A percentile compares a stretch with the other conserved stretches of the same genome.
These are phyloP conservation scores for Gymnopus androsaceus DNA, from an alignment of 1,284 basidiomycete species.

Conservation along the genomic window DNA sequence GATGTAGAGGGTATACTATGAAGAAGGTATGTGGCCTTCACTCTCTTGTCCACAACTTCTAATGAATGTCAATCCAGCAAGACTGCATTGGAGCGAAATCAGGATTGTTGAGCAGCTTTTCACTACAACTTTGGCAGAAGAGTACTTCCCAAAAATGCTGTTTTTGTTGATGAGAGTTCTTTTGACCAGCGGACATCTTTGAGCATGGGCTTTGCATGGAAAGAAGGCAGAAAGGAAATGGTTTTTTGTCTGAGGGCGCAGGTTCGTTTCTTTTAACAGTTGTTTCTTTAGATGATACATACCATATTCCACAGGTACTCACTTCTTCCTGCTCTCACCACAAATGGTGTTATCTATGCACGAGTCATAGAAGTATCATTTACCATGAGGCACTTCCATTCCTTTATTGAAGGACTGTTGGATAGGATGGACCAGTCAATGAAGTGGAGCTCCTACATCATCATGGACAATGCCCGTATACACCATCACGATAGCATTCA, in stretches of 20 bases:
- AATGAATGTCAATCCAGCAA: conserved; percentile 11
- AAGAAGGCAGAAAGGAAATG: conserved; percentile 16
- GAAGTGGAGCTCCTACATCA: conserved; percentile 28
- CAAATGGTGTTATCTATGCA: conserved; percentile 27
- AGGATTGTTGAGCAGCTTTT: conserved; percentile 4
- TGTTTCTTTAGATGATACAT: conserved; percentile 14
- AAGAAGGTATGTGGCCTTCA: conserved; percentile 20
- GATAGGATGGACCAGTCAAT: conserved; percentile 32
- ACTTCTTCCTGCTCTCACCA: conserved; percentile 33
- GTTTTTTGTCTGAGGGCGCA: conserved; percentile 27
- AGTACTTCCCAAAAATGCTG: conserved; percentile 10
- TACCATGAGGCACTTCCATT: conserved; percentile 22
- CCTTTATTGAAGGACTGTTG: conserved; percentile 32
- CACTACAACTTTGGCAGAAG: not conserved
- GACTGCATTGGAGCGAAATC: conserved; percentile 11
- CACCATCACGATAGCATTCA: conserved; percentile 27
- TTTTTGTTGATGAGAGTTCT: conserved; percentile 21
- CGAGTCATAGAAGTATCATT: conserved; percentile 29
- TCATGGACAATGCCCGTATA: conserved; percentile 38
- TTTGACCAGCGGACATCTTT: conserved; percentile 19
- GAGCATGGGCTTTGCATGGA: conserved; percentile 27
- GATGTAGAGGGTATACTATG: conserved; percentile 16
- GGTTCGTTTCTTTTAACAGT: conserved; percentile 22
- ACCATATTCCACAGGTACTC: conserved; percentile 32
- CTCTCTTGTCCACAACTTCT: not conserved